phyloP scores from a whole-genome alignment of 73 alveolate species.

The Paramecium tetraurelia region DNA sequence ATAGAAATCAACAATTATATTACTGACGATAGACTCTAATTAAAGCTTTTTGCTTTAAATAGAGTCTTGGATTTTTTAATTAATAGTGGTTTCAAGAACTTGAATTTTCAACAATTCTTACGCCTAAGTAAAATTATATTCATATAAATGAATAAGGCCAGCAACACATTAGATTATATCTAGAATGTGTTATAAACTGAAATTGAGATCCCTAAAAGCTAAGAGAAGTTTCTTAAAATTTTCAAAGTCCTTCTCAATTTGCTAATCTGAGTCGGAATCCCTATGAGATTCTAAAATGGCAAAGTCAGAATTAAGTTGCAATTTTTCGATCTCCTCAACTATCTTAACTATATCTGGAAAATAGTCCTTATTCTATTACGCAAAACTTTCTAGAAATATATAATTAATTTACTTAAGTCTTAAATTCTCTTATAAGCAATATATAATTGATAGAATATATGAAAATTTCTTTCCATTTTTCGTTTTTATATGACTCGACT shows the following conservation, averaged over 20 bases:
- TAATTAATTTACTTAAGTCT: constrained; percentile 58
- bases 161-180: not conserved
- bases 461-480: constrained; percentile 89
- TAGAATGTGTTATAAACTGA: not conserved
- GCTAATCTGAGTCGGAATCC: not conserved
- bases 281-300: not conserved
- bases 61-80: not conserved
- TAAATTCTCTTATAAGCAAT: constrained; percentile 37
- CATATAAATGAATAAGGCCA: not conserved
- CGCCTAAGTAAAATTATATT: not conserved
- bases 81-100: no score
- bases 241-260: not conserved
- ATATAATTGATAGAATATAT: constrained; percentile 86
- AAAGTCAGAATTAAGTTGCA: constrained; percentile 60
- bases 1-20: constrained; percentile 77
- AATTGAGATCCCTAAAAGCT: not conserved
- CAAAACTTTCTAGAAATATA: constrained; percentile 56
- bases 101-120: not conserved
- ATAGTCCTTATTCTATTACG: not conserved
- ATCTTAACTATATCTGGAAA: not conserved
- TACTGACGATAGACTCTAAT: constrained; percentile 77
- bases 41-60: not conserved
- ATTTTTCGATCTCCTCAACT: constrained; percentile 39
- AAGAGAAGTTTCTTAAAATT: not conserved
- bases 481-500: constrained; percentile 79